Base-by-base conservation (phyloP, 805 yeast species). In the Metschnikowia proteae region DNA sequence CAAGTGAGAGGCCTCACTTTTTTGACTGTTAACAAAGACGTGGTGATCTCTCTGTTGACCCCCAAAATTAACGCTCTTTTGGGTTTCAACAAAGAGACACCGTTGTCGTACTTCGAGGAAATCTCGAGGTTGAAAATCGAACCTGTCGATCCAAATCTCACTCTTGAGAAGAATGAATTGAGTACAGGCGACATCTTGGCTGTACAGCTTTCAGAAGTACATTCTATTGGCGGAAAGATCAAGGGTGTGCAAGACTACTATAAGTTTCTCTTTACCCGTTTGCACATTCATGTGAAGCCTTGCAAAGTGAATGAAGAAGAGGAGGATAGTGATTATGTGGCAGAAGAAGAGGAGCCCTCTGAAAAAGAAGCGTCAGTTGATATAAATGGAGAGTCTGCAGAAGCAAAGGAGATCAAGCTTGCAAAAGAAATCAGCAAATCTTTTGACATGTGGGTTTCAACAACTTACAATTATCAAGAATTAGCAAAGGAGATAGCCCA, bases 371-470 rank as follows among this genome's bases (percentile, higher is more conserved):
- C 48, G 3, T 50, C 49, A 6, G 39, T 47, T 5, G 56, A 54
- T 28, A 52, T 52, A 7, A 57, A 53, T 25, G 57, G 47, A 9
- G 58, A 44, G 10, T 54, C 60, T 0, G 46, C 48, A 10, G 59
- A 51, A 25, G 50, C 57, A 2, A 47, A 46, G 6, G 62, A 60
- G 34, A 49, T 57, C 17, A 57, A 52, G 30, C 45, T 48, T 10
- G 62, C 64, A 6, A 57, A 58, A 32, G 56, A 57, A 13, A 38
- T 53, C 6, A 60, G 59, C 45, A 60, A 60, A 46, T 53, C 62
- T 3, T 75, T 83, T 52, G 83, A 82, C 40, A 62, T 89, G 33
- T 86, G 96, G 91, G 74, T 88, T 5, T 81, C 87, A 4, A 75
- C 83, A 3, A 69, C 74, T 42, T 82, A 82, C 38, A 57, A 75